Conservation (phyloP, 352 stramenopile genomes). For the Phytophthora pistaciae region DNA sequence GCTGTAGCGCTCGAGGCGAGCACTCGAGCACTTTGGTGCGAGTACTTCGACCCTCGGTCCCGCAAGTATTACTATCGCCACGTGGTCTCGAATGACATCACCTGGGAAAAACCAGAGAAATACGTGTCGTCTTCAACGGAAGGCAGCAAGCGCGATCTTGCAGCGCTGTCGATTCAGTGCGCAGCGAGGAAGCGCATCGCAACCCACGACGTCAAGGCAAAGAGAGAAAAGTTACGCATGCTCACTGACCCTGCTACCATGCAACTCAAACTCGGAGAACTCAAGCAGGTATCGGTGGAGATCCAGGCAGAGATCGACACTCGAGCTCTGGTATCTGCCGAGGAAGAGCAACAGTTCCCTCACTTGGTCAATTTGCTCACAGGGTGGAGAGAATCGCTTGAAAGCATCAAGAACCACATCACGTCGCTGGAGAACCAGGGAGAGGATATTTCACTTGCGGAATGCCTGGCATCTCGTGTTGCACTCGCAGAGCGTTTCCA, state of each 20-base stretch:
- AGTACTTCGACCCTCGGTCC: constrained; percentile 58
- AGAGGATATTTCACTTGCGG: constrained; percentile 38
- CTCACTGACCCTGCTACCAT: constrained; percentile 45
- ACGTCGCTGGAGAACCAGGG: constrained; percentile 42
- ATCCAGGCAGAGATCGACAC: constrained; percentile 49
- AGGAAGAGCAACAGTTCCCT: constrained; percentile 45
- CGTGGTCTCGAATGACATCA: constrained; percentile 34
- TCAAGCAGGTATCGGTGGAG: constrained; percentile 54
- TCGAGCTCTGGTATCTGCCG: constrained; percentile 28
- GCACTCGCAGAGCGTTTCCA: constrained; percentile 46
- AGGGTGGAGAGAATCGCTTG: constrained; percentile 37
- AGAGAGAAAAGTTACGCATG: constrained; percentile 35
- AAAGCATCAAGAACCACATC: constrained; percentile 46
- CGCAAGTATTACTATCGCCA: constrained; percentile 46
- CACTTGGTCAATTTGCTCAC: constrained; percentile 43
- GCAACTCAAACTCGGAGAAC: constrained; percentile 45
- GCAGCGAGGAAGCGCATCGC: constrained; percentile 51
- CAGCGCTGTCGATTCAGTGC: constrained; percentile 68
- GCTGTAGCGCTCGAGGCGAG: not conserved
- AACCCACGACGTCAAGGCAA: constrained; percentile 34
- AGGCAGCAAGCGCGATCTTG: constrained; percentile 39
- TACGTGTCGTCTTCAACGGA: constrained; percentile 23
- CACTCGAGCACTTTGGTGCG: constrained; percentile 34
- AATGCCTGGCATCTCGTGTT: constrained; percentile 39
- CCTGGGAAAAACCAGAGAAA: constrained; percentile 41